A percentile compares a stretch with the other conserved stretches of the same genome.
These are phyloP conservation scores for Penicillium hordei DNA, from an alignment of 2,329 filamentous ascomycete genomes.

Conservation along the genomic window DNA sequence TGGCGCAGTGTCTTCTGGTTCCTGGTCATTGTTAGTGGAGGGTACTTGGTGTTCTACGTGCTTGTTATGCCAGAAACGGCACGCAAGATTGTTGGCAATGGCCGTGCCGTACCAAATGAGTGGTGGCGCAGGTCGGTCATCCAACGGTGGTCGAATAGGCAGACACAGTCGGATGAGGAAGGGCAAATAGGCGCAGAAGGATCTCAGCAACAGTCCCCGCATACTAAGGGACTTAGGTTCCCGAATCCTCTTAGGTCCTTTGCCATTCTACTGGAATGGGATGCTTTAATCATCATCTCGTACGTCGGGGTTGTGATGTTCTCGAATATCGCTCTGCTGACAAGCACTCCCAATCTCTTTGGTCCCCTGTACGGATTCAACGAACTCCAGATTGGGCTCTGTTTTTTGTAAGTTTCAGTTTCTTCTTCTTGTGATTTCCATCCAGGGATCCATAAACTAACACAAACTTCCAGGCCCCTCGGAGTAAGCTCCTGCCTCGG, in stretches of 20 bases:
- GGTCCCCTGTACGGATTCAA: constrained; percentile 37
- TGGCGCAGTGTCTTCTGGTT: constrained; percentile 38
- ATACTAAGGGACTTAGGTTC: constrained; percentile 38
- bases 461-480: constrained; percentile 17
- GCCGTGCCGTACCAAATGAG: constrained; percentile 27
- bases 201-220: constrained; percentile 10
- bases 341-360: constrained; percentile 42
- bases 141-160: constrained; percentile 15
- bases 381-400: constrained; percentile 27
- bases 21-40: constrained; percentile 27
- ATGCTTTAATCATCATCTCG: constrained; percentile 36
- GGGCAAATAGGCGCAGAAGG: not conserved
- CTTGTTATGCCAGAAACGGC: constrained; percentile 36
- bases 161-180: constrained; percentile 3
- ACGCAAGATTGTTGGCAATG: constrained; percentile 34
- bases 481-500: constrained; percentile 22
- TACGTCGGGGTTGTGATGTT: constrained; percentile 36
- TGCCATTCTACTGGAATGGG: constrained; percentile 41
- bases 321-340: constrained; percentile 43
- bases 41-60: constrained; percentile 17
- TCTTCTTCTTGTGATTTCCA: not conserved
- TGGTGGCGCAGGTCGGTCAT: constrained; percentile 25
- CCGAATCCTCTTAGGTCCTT: constrained; percentile 49
- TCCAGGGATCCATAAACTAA: not conserved
- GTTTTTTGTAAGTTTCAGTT: constrained; percentile 23